Evolutionary conservation across 2,329 filamentous ascomycete species (phyloP).

Genomic region (Akanthomyces lecanii): DNA sequence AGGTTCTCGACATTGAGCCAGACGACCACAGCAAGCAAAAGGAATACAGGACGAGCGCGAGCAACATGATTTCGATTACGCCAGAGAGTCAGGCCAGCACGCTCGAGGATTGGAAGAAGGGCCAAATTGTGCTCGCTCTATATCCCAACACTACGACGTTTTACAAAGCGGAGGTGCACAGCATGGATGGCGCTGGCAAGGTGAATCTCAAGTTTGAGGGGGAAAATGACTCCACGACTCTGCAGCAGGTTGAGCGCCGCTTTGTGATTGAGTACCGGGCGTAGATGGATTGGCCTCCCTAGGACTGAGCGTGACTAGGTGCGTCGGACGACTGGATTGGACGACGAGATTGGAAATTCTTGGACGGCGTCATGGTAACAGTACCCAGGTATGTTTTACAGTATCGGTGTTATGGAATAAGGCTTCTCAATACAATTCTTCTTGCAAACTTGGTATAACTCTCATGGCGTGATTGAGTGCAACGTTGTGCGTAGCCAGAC

Average conservation of each 20-base stretch:
- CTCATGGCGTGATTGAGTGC: neutral
- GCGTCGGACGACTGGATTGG: neutral
- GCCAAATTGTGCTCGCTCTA: slow-evolving; percentile 70
- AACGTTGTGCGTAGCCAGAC: neutral
- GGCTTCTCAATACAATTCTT: neutral
- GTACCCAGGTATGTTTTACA: neutral
- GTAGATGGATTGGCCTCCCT: slow-evolving; percentile 17
- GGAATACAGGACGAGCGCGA: slow-evolving; percentile 67
- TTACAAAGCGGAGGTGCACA: slow-evolving; percentile 78
- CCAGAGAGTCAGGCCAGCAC: slow-evolving; percentile 44
- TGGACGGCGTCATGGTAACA: slow-evolving; percentile 1
- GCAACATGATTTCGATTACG: slow-evolving; percentile 74
- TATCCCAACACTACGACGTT: slow-evolving; percentile 84
- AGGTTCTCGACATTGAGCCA: slow-evolving; percentile 75
- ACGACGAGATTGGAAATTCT: neutral
- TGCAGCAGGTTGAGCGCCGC: slow-evolving; percentile 70
- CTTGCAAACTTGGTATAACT: too few relatives aligned
- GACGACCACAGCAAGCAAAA: slow-evolving; percentile 64
- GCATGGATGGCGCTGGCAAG: slow-evolving; percentile 52
- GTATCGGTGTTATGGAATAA: neutral
- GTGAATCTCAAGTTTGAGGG: slow-evolving; percentile 74
- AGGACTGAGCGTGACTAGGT: neutral
- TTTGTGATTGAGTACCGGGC: slow-evolving; percentile 70
- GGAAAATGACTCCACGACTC: slow-evolving; percentile 67
- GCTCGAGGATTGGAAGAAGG: slow-evolving; percentile 58